phyloP scores from a whole-genome alignment of 495 filamentous ascomycete species.

The Immersiella caudata region DNA sequence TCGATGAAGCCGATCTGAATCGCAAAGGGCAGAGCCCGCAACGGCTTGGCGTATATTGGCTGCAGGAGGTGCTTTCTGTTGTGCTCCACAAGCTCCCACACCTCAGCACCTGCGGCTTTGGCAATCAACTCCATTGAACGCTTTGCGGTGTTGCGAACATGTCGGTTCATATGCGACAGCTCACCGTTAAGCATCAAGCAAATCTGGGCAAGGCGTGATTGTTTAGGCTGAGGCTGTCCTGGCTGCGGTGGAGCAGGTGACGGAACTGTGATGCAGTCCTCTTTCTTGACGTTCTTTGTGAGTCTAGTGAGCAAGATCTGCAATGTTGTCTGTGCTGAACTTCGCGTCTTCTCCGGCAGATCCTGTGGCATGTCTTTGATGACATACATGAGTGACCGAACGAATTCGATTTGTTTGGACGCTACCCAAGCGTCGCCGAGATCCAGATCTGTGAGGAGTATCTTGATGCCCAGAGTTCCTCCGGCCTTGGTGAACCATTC shows the following conservation, averaged over 20 bases:
- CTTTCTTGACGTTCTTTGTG: conserved; percentile 71
- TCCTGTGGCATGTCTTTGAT: conserved; percentile 97
- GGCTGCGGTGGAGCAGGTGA: conserved; percentile 34
- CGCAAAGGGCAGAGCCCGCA: conserved; percentile 87
- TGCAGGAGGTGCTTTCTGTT: conserved; percentile 83
- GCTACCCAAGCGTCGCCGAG: conserved; percentile 83
- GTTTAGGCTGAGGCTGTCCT: conserved; percentile 39
- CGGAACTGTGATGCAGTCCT: conserved; percentile 67
- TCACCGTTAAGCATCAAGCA: conserved; percentile 84
- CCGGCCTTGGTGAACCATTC: conserved; percentile 98
- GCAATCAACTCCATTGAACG: conserved; percentile 79
- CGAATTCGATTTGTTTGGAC: conserved; percentile 79
- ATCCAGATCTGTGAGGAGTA: conserved; percentile 76
- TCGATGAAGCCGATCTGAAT: conserved; percentile 98
- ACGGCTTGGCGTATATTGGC: conserved; percentile 91
- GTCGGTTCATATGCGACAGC: conserved; percentile 89
- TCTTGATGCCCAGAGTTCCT: conserved; percentile 84
- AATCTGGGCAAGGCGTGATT: conserved; percentile 65
- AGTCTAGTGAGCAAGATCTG: conserved; percentile 75
- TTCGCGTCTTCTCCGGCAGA: conserved; percentile 81
- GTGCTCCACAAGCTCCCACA: conserved; percentile 82
- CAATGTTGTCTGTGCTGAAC: conserved; percentile 78
- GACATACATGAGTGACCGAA: conserved; percentile 86
- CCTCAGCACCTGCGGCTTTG: conserved; percentile 70
- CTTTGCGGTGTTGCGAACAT: conserved; percentile 85